A percentile compares a stretch with the other conserved stretches of the same genome.
phyloP scores from a whole-genome alignment of 2,329 filamentous ascomycete genomes.

The Fusarium pilosicola region DNA sequence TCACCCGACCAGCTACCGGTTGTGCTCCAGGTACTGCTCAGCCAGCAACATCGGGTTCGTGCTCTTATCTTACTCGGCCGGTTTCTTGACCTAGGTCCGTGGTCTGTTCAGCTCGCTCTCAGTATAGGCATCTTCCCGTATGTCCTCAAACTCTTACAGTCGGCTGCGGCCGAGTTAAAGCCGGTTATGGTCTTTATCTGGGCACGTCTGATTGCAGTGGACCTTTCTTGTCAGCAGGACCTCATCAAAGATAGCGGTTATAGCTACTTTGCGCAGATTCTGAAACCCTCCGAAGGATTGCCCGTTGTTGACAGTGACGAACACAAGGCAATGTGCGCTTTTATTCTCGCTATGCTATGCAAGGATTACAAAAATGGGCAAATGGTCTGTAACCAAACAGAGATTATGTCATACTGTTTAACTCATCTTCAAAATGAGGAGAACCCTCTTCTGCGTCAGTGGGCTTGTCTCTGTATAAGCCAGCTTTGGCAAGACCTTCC shows the following conservation, averaged over 20 bases:
- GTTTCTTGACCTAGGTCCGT: conserved; percentile 94
- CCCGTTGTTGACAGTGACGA: conserved; percentile 90
- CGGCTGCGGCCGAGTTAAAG: conserved; percentile 92
- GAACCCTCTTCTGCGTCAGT: conserved; percentile 90
- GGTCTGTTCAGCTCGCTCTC: conserved; percentile 97
- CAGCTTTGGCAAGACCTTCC: conserved; percentile 92
- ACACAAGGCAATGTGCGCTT: conserved; percentile 98
- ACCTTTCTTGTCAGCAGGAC: conserved; percentile 92
- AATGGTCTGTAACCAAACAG: conserved; percentile 87
- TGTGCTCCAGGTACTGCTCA: conserved; percentile 93
- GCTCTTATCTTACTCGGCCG: conserved; percentile 91
- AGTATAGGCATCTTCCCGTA: conserved; percentile 99
- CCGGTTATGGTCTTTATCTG: conserved; percentile 99
- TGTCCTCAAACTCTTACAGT: conserved; percentile 95
- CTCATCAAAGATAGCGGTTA: conserved; percentile 97
- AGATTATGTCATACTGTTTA: conserved; percentile 89
- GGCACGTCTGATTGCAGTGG: conserved; percentile 94
- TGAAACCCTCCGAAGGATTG: conserved; percentile 84
- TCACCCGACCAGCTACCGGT: conserved; percentile 95
- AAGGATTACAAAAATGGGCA: conserved; percentile 93
- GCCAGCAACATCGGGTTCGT: conserved; percentile 91
- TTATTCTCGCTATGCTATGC: conserved; percentile 97
- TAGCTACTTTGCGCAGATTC: conserved; percentile 93
- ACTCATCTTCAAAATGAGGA: conserved; percentile 85
- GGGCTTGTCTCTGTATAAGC: conserved; percentile 94